Evolutionary conservation across 495 filamentous ascomycete species (phyloP), one percentile per base, ranked within the genome.

Genomic region (Aspergillus wentii): DNA sequence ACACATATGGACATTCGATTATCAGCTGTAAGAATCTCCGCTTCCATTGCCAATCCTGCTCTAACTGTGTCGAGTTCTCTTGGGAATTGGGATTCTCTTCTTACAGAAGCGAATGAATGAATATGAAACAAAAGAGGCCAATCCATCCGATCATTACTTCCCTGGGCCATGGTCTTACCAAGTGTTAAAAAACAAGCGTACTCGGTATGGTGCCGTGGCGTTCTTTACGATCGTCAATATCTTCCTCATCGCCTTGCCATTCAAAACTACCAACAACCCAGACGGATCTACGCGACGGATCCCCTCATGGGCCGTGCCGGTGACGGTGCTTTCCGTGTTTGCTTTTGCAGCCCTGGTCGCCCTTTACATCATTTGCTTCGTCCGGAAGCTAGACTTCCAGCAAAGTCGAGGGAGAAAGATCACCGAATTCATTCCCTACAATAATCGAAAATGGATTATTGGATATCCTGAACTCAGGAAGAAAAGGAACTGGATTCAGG

Each of bases 331-430:
- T 31, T 31, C 30, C 2, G 30, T 16, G 3, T 31, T 31, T 16
- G 30, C n/a, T 3, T 16, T 31, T 8, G 30, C 9, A 31, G 2
- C 2, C 8, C 7, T 31, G 30, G 30, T 31, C 11, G 30, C 30
- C 9, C 30, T 31, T 8, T 31, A 31, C 15, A 31, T 31, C 30
- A 31, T 31, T 14, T 31, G 30, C 15, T 31, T 31, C 15, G 30
- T 31, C 30, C 30, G 30, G 11, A 17, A 3, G 2, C 30, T 31
- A 8, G 2, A 31, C 2, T 31, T 31, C 30, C 9, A 15, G 30
- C 30, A 31, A 16, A 17, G 30, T 3, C 11, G 22, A 11, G 22
- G 22, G 22, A 25, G n/a, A n/a, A n/a, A n/a, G n/a, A n/a, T n/a
- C n/a, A n/a, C n/a, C 22, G 22, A 11, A 13, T 31, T 31, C 30